These are phyloP conservation scores for Guillardia theta DNA, from an alignment of 78 protist species.

Conservation along the genomic window DNA sequence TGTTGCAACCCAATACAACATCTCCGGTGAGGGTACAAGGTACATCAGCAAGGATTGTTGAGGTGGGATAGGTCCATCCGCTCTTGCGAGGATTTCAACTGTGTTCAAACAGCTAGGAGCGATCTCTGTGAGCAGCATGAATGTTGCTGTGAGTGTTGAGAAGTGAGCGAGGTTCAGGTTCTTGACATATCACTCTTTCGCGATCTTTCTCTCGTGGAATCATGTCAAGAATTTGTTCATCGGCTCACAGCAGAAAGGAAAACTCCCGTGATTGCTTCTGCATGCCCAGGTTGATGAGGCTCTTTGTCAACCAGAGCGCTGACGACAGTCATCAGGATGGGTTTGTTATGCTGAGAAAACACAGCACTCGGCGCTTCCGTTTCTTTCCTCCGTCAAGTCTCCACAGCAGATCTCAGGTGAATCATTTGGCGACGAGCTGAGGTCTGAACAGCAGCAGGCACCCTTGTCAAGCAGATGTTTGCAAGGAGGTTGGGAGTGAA, in stretches of 20 bases:
- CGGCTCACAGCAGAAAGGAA: neutral
- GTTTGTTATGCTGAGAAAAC: constrained; percentile 92
- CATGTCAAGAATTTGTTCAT: constrained; percentile 49
- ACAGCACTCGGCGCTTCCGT: constrained; percentile 80
- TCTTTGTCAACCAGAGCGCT: too few species aligned
- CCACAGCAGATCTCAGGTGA: constrained; percentile 93
- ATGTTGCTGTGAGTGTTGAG: too few species aligned
- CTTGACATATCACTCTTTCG: constrained; percentile 74
- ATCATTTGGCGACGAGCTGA: too few species aligned
- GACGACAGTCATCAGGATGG: constrained; percentile 81
- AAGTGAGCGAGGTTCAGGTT: constrained; percentile 21
- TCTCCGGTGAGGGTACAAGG: constrained; percentile 23
- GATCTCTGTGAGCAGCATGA: too few species aligned
- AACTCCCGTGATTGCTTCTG: constrained; percentile 82
- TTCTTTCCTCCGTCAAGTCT: constrained; percentile 75
- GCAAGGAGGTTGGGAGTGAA: neutral
- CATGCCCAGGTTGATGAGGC: too few species aligned
- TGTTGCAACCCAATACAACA: constrained; percentile 68
- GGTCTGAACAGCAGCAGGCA: too few species aligned
- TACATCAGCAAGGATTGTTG: too few species aligned
- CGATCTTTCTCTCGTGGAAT: constrained; percentile 74
- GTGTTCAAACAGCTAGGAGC: neutral
- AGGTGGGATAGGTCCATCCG: too few species aligned
- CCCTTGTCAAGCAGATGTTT: constrained; percentile 73
- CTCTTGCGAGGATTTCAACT: neutral